These are phyloP conservation scores for Capsicum rhomboideum DNA, from an alignment of 257 asterid genomes.

Conservation along the genomic window DNA sequence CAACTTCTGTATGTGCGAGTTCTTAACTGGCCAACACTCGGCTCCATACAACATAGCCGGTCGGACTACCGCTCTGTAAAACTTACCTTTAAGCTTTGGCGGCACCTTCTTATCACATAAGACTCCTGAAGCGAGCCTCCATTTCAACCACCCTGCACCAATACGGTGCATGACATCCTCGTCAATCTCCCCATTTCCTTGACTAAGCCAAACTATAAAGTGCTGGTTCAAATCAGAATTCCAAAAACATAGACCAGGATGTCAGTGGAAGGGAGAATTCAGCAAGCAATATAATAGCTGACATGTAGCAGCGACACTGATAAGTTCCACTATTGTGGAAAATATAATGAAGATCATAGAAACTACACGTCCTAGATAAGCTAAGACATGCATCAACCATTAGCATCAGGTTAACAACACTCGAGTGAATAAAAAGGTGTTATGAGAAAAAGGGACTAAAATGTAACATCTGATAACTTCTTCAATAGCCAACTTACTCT, in stretches of 20 bases:
- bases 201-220: neutral
- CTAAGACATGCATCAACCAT: neutral
- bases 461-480: neutral
- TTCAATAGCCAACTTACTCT: neutral
- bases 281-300: neutral
- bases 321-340: neutral
- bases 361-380: neutral
- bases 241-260: neutral
- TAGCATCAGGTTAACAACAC: neutral
- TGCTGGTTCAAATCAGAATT: neutral
- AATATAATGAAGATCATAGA: neutral
- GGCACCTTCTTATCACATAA: too few species aligned
- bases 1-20: too few species aligned
- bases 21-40: too few species aligned
- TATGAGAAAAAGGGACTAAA: neutral
- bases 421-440: neutral
- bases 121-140: too few species aligned
- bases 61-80: too few species aligned
- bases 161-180: too few species aligned
- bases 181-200: too few species aligned
- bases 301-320: neutral
- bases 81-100: too few species aligned
- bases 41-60: too few species aligned
- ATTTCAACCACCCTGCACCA: too few species aligned
- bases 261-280: neutral